Evolutionary conservation across 768 basidiomycete genomes (phyloP).

Genomic region (Chalciporus pseudorubinellus): DNA sequence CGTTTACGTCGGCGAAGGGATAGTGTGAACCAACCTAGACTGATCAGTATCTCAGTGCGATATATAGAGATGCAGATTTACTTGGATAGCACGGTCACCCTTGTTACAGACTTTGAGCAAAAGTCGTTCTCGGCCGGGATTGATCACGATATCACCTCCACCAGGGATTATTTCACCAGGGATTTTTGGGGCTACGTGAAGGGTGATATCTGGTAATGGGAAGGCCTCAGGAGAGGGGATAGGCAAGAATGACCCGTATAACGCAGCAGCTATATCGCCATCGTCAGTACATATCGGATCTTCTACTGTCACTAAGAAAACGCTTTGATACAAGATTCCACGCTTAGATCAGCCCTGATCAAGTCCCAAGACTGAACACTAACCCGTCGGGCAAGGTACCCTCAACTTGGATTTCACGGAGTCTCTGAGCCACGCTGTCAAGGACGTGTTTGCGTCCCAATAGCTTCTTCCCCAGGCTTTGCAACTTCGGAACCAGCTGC

Average conservation of each 20-base stretch:
- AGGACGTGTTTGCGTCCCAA: slow-evolving; percentile 89
- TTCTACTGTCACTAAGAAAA: slow-evolving; percentile 97
- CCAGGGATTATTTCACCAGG: slow-evolving; percentile 78
- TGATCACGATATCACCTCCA: slow-evolving; percentile 68
- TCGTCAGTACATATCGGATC: slow-evolving; percentile 86
- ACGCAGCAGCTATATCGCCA: slow-evolving; percentile 75
- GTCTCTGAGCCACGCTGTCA: slow-evolving; percentile 66
- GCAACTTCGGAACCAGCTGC: slow-evolving; percentile 84
- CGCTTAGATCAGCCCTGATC: neutral
- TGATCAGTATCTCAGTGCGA: slow-evolving; percentile 1
- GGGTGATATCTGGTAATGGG: slow-evolving; percentile 47
- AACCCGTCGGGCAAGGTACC: slow-evolving; percentile 89
- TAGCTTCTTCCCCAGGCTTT: slow-evolving; percentile 87
- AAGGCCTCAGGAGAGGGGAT: slow-evolving; percentile 66
- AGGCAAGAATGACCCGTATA: slow-evolving; percentile 95
- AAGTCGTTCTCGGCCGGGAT: slow-evolving; percentile 68
- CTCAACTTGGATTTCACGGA: slow-evolving; percentile 92
- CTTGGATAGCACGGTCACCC: slow-evolving; percentile 93
- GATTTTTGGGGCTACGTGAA: slow-evolving; percentile 50
- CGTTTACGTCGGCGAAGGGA: slow-evolving; percentile 90
- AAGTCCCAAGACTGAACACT: slow-evolving; percentile 15
- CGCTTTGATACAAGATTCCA: slow-evolving; percentile 25
- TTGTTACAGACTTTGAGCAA: slow-evolving; percentile 79
- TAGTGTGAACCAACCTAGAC: slow-evolving; percentile 89
- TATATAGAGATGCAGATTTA: slow-evolving; percentile 30